Conservation (phyloP, 2,329 filamentous ascomycete genomes). For the Diplocarpon mali region DNA sequence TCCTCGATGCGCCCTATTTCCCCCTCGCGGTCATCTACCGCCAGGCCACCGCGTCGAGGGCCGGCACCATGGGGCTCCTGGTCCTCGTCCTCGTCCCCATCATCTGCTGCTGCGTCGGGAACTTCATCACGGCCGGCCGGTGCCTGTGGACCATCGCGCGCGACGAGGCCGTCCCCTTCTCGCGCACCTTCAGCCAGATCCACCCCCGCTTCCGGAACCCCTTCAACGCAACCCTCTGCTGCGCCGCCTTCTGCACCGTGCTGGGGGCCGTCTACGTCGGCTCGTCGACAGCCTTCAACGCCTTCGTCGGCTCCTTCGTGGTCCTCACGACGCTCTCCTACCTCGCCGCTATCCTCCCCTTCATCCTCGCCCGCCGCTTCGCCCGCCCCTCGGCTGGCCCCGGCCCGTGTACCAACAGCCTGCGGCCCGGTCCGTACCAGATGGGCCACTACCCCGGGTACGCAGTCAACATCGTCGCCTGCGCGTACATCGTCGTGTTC, state of each 20-base stretch:
- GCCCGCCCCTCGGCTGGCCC: conserved; percentile 2
- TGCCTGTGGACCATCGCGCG: conserved; percentile 52
- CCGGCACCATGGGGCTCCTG: conserved; percentile 40
- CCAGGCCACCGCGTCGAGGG: conserved; percentile 42
- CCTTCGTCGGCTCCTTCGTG: conserved; percentile 50
- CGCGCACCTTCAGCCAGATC: conserved; percentile 37
- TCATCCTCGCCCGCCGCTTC: conserved; percentile 35
- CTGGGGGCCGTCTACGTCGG: conserved; percentile 56
- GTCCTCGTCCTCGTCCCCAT: conserved; percentile 43
- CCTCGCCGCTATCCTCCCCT: conserved; percentile 50
- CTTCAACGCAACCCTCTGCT: conserved; percentile 43
- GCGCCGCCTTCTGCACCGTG: conserved; percentile 39
- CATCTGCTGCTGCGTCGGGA: conserved; percentile 40
- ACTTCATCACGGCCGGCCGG: conserved; percentile 49
- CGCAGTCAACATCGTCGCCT: conserved; percentile 38
- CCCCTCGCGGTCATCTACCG: conserved; percentile 57
- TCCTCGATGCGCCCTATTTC: conserved; percentile 41
- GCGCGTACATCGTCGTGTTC: conserved; percentile 48
- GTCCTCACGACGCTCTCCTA: conserved; percentile 46
- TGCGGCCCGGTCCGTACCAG: conserved; percentile 47
- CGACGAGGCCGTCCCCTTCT: conserved; percentile 45
- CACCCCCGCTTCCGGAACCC: conserved; percentile 36
- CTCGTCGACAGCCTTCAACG: conserved; percentile 55
- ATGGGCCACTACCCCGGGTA: conserved; percentile 40
- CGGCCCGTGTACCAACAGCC: conserved; percentile 22